Base-by-base conservation (phyloP, 192 early-diverging fungal species). In the Entomortierella beljakovae region DNA sequence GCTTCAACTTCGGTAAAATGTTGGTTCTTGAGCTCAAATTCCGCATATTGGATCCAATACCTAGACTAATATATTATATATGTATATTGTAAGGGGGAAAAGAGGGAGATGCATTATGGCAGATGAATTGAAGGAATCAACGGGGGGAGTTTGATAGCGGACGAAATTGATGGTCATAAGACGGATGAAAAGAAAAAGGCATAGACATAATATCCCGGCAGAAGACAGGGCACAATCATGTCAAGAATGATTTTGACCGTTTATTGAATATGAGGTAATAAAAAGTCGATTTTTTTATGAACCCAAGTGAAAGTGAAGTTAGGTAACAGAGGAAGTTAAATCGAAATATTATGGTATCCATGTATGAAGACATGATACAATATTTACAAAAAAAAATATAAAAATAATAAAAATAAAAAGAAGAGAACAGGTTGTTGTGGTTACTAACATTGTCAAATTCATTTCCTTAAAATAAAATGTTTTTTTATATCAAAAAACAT, bases 11-110 rank as follows among this genome's bases (percentile, higher is more conserved):
- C 81, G 51, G 90, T 90, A 61, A 87, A 91, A 74, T 91, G 90
- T 18, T 87, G 83, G 48, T 91, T 86, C 57, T 90, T 89, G 54
- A 95, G 87, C 81, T 98, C 97, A 82, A 93, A 88, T 61, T 93
- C 92, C 53, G 89, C 88, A 69, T 93, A 95, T 16, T 82, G 77
- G 37, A 94, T 85, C 88, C 96, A 94, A 55, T 95, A 88, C 31
- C 86, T 85, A 18, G 88, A 64, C 93, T 93, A 68, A 20, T 63
- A 40, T 20, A 35, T 52, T 13, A 50, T 55, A 28, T 33, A 50
- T 25, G 22, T 23, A 34, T 32, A 71, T 46, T 46, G 43, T 3
- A 18, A 6, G n/a, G 28, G 28, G 35, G 31, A n/a, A 57, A 70
- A 52, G 25, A 38, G 53, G 34, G 26, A 40, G 29, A 40, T 16